phyloP scores from a whole-genome alignment of 768 basidiomycete species.

The Lactarius quietus region DNA sequence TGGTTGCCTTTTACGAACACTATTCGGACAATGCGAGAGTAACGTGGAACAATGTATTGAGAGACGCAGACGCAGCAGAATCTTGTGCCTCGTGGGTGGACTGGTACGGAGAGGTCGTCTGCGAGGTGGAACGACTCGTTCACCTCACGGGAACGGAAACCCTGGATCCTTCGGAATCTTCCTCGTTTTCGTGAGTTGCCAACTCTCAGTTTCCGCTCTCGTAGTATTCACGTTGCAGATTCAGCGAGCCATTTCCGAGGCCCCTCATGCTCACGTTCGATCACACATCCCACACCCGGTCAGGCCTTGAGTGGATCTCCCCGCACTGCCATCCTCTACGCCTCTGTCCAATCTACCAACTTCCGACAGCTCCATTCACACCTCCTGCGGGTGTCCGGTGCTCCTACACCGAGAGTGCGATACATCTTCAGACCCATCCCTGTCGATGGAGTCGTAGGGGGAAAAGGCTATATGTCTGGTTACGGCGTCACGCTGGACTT shows the following conservation, averaged over 20 bases:
- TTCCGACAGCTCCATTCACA: slow-evolving; percentile 70
- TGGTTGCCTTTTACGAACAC: slow-evolving; percentile 80
- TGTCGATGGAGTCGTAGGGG: slow-evolving; percentile 32
- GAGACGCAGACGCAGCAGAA: slow-evolving; percentile 20
- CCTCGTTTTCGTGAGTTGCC: slow-evolving; percentile 32
- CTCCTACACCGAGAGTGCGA: slow-evolving; percentile 48
- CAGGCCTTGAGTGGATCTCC: slow-evolving; percentile 45
- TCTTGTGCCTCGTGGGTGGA: slow-evolving; percentile 75
- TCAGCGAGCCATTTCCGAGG: slow-evolving; percentile 35
- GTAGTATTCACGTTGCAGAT: not conserved
- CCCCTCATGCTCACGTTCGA: slow-evolving; percentile 71
- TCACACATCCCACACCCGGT: slow-evolving; percentile 58
- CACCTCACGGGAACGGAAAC: slow-evolving; percentile 50
- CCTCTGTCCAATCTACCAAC: slow-evolving; percentile 55
- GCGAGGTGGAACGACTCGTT: slow-evolving; percentile 58
- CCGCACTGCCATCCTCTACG: slow-evolving; percentile 77
- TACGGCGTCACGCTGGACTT: slow-evolving; percentile 91
- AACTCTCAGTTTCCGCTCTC: not conserved
- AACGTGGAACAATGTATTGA: slow-evolving; percentile 29
- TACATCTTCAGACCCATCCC: slow-evolving; percentile 76
- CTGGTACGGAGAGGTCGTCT: slow-evolving; percentile 74
- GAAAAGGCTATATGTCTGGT: slow-evolving; percentile 61
- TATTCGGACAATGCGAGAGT: slow-evolving; percentile 42
- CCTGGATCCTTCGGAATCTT: slow-evolving; percentile 39
- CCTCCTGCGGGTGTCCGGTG: slow-evolving; percentile 49